These are phyloP conservation scores for Trypanosoma avium DNA, from an alignment of 208 protist species.

Conservation along the genomic window DNA sequence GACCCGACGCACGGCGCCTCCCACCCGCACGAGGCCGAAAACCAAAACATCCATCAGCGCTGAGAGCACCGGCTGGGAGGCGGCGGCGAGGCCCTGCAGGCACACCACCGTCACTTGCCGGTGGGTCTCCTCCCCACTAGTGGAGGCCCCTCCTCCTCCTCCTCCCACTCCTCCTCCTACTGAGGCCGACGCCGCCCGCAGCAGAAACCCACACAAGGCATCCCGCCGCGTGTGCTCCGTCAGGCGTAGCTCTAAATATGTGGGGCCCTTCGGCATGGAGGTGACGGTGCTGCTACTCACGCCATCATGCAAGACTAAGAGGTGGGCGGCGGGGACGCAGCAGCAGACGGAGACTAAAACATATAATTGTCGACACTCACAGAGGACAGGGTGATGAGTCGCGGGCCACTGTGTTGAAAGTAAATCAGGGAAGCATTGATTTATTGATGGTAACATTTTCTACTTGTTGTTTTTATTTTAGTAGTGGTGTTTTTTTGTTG, in stretches of 20 bases:
- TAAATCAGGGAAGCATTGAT: conserved; percentile 81
- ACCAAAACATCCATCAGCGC: conserved; percentile 72
- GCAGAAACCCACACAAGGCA: conserved; percentile 65
- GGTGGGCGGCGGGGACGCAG: conserved; percentile 74
- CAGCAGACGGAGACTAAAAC: conserved; percentile 81
- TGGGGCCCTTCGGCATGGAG: conserved; percentile 77
- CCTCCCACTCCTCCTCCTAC: too few species aligned
- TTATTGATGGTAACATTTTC: conserved; percentile 65
- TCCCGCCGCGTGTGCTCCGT: conserved; percentile 56
- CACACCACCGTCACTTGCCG: conserved; percentile 68
- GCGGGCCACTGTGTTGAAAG: conserved; percentile 77
- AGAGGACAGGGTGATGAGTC: conserved; percentile 69
- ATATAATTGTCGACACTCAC: conserved; percentile 86
- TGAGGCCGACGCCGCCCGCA: conserved; percentile 42
- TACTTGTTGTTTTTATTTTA: too few species aligned
- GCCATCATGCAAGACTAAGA: conserved; percentile 78
- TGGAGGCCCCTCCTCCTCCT: background rate
- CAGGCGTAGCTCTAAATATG: conserved; percentile 78
- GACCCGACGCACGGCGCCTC: conserved; percentile 25
- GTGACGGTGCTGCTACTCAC: conserved; percentile 56
- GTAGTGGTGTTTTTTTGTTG: too few species aligned
- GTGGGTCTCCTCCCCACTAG: conserved; percentile 27
- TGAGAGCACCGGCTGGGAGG: conserved; percentile 58
- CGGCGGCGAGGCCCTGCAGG: conserved; percentile 57
- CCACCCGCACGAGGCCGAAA: conserved; percentile 40